These are phyloP conservation scores for Acanthamoeba royreba DNA, from an alignment of 208 protist species.

Conservation along the genomic window DNA sequence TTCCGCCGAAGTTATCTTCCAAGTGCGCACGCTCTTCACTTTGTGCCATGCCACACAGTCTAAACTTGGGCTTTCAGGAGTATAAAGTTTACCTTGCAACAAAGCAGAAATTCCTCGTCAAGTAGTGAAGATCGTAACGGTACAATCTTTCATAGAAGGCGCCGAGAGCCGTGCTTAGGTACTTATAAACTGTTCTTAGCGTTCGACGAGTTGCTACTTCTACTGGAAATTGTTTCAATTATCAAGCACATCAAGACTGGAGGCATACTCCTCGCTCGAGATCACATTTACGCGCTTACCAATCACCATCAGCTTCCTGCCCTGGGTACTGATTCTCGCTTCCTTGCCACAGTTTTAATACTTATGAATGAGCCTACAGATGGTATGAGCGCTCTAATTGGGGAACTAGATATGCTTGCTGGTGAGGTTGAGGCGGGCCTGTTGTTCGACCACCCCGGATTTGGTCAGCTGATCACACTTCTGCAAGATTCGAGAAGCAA, in stretches of 20 bases:
- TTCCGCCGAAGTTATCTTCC: too few relatives aligned
- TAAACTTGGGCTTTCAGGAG: too few relatives aligned
- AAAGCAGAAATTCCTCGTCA: too few relatives aligned
- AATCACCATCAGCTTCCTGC: not conserved
- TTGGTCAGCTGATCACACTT: not conserved
- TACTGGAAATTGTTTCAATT: not conserved
- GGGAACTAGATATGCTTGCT: not conserved
- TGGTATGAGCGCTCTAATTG: not conserved
- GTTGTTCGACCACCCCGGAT: not conserved
- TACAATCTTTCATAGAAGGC: not conserved
- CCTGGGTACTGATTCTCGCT: not conserved
- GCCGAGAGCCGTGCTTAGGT: too few relatives aligned
- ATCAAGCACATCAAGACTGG: not conserved
- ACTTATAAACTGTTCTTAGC: too few relatives aligned
- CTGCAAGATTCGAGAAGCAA: not conserved
- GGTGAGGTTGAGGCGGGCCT: not conserved
- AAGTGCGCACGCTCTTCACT: too few relatives aligned
- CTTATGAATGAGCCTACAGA: not conserved
- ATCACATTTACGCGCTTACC: not conserved
- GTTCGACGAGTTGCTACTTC: not conserved
- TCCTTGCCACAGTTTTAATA: not conserved
- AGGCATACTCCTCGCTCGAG: not conserved
- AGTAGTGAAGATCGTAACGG: too few relatives aligned
- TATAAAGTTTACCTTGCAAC: too few relatives aligned
- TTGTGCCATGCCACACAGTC: too few relatives aligned